These are phyloP conservation scores for Coniochaeta ligniaria DNA, from an alignment of 2,329 filamentous ascomycete genomes.

Conservation along the genomic window DNA sequence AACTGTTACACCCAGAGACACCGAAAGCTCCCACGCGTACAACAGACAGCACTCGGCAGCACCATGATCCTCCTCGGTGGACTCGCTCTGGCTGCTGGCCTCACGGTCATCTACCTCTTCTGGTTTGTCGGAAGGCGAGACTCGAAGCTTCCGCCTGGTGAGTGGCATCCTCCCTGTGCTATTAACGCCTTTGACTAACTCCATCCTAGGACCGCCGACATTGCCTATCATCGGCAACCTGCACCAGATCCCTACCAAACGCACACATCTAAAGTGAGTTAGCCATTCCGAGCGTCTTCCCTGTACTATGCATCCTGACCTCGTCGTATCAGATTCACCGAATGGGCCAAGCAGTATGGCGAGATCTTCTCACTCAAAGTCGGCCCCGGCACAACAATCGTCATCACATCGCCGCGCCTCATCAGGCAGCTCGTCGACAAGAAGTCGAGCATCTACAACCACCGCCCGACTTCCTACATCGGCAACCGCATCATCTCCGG, in stretches of 20 bases:
- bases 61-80: constrained; percentile 5
- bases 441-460: constrained; percentile 32
- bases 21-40: background rate
- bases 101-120: constrained; percentile 7
- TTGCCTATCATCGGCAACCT: constrained; percentile 34
- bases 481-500: constrained; percentile 30
- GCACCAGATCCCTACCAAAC: constrained; percentile 24
- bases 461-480: constrained; percentile 33
- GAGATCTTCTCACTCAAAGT: constrained; percentile 34
- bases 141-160: background rate
- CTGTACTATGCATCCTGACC: background rate
- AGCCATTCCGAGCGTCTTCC: background rate
- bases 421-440: constrained; percentile 37
- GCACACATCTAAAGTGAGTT: constrained; percentile 5
- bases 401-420: constrained; percentile 30
- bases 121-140: constrained; percentile 7
- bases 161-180: background rate
- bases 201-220: constrained; percentile 25
- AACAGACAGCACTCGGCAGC: background rate
- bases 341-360: constrained; percentile 36
- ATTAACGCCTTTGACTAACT: background rate
- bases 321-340: constrained; percentile 24
- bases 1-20: background rate
- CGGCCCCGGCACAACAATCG: constrained; percentile 28
- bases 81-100: constrained; percentile 3